Evolutionary conservation across 805 yeast species (phyloP).

Genomic region (Barnettozyma salicaria): DNA sequence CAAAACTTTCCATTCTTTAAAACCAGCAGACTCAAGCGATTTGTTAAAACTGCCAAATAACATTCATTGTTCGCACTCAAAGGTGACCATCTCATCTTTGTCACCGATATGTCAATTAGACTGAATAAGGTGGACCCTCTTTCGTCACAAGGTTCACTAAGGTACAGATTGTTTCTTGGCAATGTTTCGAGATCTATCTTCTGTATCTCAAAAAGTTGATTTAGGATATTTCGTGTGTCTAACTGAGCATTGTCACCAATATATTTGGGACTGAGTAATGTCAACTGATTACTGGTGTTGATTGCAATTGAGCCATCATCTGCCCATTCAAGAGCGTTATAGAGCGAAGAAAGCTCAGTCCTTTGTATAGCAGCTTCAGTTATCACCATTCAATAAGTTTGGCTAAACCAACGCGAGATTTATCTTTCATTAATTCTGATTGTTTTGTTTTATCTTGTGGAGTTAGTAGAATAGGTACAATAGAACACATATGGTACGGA

Average conservation of each 20-base stretch:
- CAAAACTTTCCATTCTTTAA: constrained; percentile 14
- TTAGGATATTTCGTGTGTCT: constrained; percentile 11
- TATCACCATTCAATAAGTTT: constrained; percentile 6
- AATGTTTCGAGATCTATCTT: constrained; percentile 14
- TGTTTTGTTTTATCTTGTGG: too few species aligned
- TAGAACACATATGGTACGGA: too few species aligned
- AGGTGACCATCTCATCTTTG: constrained; percentile 22
- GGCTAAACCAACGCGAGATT: too few species aligned
- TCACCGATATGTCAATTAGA: constrained; percentile 11
- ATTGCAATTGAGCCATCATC: constrained; percentile 23
- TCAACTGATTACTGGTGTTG: constrained; percentile 18
- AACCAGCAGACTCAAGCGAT: constrained; percentile 14
- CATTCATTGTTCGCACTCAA: constrained; percentile 10
- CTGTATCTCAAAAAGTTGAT: constrained; percentile 14
- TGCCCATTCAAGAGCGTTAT: constrained; percentile 20
- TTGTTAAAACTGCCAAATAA: constrained; percentile 20
- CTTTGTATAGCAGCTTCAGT: constrained; percentile 15
- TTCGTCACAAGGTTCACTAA: constrained; percentile 18
- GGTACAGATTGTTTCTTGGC: constrained; percentile 11
- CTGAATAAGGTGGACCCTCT: constrained; percentile 14
- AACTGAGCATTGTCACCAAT: constrained; percentile 6
- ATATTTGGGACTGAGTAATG: constrained; percentile 21
- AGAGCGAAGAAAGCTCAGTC: constrained; percentile 12
- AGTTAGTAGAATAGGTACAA: too few species aligned
- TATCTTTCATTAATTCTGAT: too few species aligned